These are phyloP conservation scores for Phaseolus coccineus DNA, from an alignment of 331 rosid genomes.

Conservation along the genomic window DNA sequence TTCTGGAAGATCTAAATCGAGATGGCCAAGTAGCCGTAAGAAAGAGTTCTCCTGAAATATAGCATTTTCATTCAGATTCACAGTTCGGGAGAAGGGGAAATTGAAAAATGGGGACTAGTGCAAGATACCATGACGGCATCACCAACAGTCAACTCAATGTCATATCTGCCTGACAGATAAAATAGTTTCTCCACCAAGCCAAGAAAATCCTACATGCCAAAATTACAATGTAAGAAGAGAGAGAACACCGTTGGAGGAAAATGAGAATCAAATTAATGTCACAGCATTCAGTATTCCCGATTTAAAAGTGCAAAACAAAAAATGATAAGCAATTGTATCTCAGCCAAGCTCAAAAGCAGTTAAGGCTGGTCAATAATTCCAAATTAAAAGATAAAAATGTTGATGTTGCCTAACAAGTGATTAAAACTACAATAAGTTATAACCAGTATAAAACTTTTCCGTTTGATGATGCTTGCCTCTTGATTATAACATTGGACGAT, in stretches of 20 bases:
- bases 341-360: constrained; percentile 1
- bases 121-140: constrained; percentile 88
- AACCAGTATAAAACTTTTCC: constrained; percentile 28
- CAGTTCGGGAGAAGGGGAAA: background rate
- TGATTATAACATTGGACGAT: background rate
- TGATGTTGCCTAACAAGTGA: background rate
- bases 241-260: constrained; percentile 28
- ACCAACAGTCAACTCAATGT: constrained; percentile 86
- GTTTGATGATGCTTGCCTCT: background rate
- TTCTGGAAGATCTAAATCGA: constrained; percentile 91
- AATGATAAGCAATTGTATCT: constrained; percentile 1
- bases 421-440: constrained; percentile 15
- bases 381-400: background rate
- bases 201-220: constrained; percentile 83
- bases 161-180: constrained; percentile 92
- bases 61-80: constrained; percentile 41
- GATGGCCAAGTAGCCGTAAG: constrained; percentile 68
- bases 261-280: constrained; percentile 23
- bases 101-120: constrained; percentile 11
- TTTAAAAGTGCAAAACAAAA: constrained; percentile 1
- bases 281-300: background rate
- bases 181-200: constrained; percentile 91
- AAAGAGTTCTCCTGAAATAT: constrained; percentile 90
- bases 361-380: background rate
- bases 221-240: constrained; percentile 27